phyloP scores from a whole-genome alignment of 768 basidiomycete species.

The Leccinum boreale region DNA sequence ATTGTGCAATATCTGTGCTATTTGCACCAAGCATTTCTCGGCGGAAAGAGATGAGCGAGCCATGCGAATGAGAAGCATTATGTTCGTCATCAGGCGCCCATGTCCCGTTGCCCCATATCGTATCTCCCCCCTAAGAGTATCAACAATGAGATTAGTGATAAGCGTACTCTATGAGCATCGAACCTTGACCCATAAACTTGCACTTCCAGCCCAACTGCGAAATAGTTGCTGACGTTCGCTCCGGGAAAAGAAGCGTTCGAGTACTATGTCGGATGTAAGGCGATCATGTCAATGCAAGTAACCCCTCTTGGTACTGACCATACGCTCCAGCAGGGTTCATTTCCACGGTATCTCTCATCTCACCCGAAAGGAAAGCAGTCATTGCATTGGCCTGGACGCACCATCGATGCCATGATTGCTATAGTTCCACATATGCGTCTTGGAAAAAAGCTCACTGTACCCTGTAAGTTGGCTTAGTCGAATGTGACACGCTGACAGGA shows the following conservation, averaged over 20 bases:
- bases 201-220: slow-evolving; percentile 92
- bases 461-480: slow-evolving; percentile 38
- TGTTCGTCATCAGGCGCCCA: slow-evolving; percentile 78
- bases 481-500: not conserved
- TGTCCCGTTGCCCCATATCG: slow-evolving; percentile 75
- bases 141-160: not conserved
- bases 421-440: not conserved
- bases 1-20: slow-evolving; percentile 11
- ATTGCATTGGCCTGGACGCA: slow-evolving; percentile 83
- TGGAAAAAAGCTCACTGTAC: slow-evolving; percentile 55
- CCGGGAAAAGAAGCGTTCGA: slow-evolving; percentile 87
- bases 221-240: slow-evolving; percentile 87
- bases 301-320: slow-evolving; percentile 37
- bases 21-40: slow-evolving; percentile 13
- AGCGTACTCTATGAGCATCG: not conserved
- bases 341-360: slow-evolving; percentile 92
- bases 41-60: slow-evolving; percentile 82
- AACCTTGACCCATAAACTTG: slow-evolving; percentile 92
- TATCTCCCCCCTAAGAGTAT: slow-evolving; percentile 63
- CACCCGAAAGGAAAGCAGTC: slow-evolving; percentile 91
- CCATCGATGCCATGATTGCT: not conserved
- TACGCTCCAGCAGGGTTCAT: slow-evolving; percentile 80
- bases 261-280: slow-evolving; percentile 40
- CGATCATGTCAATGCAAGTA: not conserved
- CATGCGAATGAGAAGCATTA: slow-evolving; percentile 60